Conservation (phyloP, 2,329 filamentous ascomycete species). For the Bipolaris zeicola region DNA sequence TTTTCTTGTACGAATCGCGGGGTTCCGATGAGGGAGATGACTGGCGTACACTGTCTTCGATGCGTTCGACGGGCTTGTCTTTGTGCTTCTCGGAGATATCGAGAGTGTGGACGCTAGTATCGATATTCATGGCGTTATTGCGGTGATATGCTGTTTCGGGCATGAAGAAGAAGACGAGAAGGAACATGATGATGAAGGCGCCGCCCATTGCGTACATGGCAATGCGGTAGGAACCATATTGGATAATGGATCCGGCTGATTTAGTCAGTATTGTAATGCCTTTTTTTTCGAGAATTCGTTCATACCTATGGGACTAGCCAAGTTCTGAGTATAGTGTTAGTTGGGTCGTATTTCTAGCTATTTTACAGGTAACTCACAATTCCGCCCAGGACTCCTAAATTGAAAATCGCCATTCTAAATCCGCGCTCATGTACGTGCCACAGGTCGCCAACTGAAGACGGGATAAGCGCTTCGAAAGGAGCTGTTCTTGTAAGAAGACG, state of each 20-base stretch:
- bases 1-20: slow-evolving; percentile 12
- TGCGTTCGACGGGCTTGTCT: slow-evolving; percentile 14
- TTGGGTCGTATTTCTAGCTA: too few relatives aligned
- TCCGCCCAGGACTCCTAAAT: slow-evolving; percentile 31
- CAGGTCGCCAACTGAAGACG: slow-evolving; percentile 29
- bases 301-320: slow-evolving; percentile 27
- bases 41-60: slow-evolving; percentile 11
- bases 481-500: slow-evolving; percentile 4
- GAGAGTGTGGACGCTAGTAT: slow-evolving; percentile 20
- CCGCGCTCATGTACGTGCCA: slow-evolving; percentile 36
- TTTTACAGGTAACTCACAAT: slow-evolving; percentile 14
- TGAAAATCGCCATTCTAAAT: slow-evolving; percentile 32
- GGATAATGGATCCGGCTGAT: slow-evolving; percentile 27
- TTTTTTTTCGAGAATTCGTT: not conserved
- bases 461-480: slow-evolving; percentile 35
- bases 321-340: slow-evolving; percentile 13
- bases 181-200: slow-evolving; percentile 27
- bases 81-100: slow-evolving; percentile 15
- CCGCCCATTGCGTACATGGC: slow-evolving; percentile 33
- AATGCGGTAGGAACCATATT: slow-evolving; percentile 25
- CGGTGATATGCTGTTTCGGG: slow-evolving; percentile 28
- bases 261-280: not conserved
- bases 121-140: slow-evolving; percentile 23
- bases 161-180: slow-evolving; percentile 34
- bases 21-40: slow-evolving; percentile 6